Evolutionary conservation across 2,329 filamentous ascomycete species (phyloP), one percentile per base, ranked within the genome.

Genomic region (Pseudogymnoascus sp.): DNA sequence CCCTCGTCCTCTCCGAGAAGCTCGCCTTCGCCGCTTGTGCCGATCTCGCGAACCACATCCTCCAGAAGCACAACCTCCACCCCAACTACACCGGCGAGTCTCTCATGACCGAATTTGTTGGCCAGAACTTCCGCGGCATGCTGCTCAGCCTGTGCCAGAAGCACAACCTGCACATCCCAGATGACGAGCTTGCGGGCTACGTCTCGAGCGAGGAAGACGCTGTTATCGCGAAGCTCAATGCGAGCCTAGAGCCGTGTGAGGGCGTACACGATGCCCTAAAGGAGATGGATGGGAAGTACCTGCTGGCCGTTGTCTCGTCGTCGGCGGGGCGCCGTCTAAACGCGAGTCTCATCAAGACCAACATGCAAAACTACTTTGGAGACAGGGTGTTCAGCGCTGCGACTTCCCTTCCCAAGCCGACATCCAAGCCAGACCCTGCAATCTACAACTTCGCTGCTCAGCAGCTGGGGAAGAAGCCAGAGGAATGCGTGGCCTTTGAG

Each of bases 71-170:
- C 72, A 78, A 81, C 70, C 80, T 91, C 65, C 68, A 83, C 72
- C 82, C 88, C 72, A 78, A 81, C 70, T 96, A 96, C 81, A 92
- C 89, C 3, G 89, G 89, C 72, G 84, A 87, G 59, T 82, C 86
- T 65, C 87, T 96, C 67, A 90, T 96, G 78, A 80, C 82, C 70
- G 90, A 96, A 78, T 96, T 96, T 72, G 91, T 96, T 70, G 92
- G 93, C 71, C 89, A 95, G 76, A 96, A 96, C 83, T 96, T 96
- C 84, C 90, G 91, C 69, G 90, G 91, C 77, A 96, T 96, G 90
- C 87, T 96, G 78, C 77, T 80, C 64, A 86, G 85, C 65, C 85
- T 96, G 65, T 87, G 92, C 76, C 79, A 85, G 75, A 88, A 89
- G 76, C 87, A 90, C 81, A 81, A 82, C 76, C 93, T 96, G 77